Base-by-base conservation (phyloP, 768 basidiomycete species). In the Russula emetica region DNA sequence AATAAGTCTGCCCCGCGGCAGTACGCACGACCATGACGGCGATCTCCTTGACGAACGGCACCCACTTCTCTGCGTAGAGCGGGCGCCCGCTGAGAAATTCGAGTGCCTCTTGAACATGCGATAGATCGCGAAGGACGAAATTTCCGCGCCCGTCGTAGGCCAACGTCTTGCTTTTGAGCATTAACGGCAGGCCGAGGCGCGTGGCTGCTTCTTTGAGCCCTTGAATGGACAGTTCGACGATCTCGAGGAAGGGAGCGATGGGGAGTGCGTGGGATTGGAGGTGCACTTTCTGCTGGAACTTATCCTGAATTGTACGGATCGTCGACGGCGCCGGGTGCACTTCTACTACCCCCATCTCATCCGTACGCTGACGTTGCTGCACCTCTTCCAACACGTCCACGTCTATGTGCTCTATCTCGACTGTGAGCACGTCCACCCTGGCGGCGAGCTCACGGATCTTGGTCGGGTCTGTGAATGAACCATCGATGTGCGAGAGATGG, bases 131-230 rank as follows among this genome's bases (percentile, higher is more conserved):
- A 32, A 98, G 72, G 40, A 87, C 86, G 70, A 83, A 94, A 74
- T 99, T 99, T 6, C 97, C 97, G 62, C 93, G 80, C 3, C 97
- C 97, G 71, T 98, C 96, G 73, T 99, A 99, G 0, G 95, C 97
- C 61, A 95, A 77, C 0, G 92, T 96, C n/a, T 92, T 82, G 63
- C 88, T 92, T 77, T 99, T 98, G 65, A 99, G 82, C 95, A 99
- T 97, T 54, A 97, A 76, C 0, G 96, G 95, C 11, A 94, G 78
- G 1, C 96, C 94, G 7, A 98, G 78, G 32, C 72, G 74, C 13
- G 78, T 67, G 0, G 81, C 80, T 2, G 83, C 88, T 18, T 76
- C 76, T 36, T 76, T 73, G 16, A 92, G 76, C 1, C 85, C 78
- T 50, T 82, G 78, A 0, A 75, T 70, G 0, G 81, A 78, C 0